These are phyloP conservation scores for Neophaeococcomyces aloes DNA, from an alignment of 2,329 filamentous ascomycete species.

Conservation along the genomic window DNA sequence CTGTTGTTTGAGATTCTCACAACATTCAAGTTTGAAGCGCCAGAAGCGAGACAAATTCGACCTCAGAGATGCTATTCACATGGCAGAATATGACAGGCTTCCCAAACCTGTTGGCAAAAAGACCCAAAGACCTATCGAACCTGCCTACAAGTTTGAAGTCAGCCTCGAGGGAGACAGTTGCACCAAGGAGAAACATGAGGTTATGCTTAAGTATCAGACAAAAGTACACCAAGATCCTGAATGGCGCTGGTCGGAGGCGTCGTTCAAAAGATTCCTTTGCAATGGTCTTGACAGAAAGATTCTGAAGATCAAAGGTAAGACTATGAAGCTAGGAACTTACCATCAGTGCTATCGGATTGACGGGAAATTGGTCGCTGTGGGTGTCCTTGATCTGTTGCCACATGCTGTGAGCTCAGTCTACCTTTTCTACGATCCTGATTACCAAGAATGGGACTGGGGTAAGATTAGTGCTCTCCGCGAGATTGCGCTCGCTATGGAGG, in stretches of 20 bases:
- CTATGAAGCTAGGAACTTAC: constrained; percentile 38
- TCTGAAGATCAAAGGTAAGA: constrained; percentile 27
- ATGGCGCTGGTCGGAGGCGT: constrained; percentile 33
- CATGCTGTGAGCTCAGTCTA: constrained; percentile 41
- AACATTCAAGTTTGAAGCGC: constrained; percentile 15
- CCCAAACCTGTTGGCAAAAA: constrained; percentile 35
- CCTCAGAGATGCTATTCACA: constrained; percentile 32
- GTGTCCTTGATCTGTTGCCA: constrained; percentile 38
- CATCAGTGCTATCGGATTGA: constrained; percentile 43
- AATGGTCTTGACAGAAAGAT: constrained; percentile 34
- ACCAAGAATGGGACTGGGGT: constrained; percentile 51
- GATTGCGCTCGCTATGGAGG: constrained; percentile 45
- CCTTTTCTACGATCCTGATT: constrained; percentile 50
- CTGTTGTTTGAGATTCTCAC: constrained; percentile 8
- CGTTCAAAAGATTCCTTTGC: constrained; percentile 40
- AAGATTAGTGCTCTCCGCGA: constrained; percentile 54
- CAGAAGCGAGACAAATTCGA: constrained; percentile 35
- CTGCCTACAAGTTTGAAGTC: constrained; percentile 40
- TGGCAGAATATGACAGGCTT: constrained; percentile 35
- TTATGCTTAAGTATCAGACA: constrained; percentile 39
- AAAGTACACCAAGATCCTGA: constrained; percentile 36
- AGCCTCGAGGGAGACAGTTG: constrained; percentile 38
- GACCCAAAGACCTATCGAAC: constrained; percentile 35
- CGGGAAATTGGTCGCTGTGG: constrained; percentile 39
- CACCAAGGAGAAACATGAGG: constrained; percentile 38